These are phyloP conservation scores for Arachnopeziza araneosa DNA, from an alignment of 2,329 filamentous ascomycete genomes.

Conservation along the genomic window DNA sequence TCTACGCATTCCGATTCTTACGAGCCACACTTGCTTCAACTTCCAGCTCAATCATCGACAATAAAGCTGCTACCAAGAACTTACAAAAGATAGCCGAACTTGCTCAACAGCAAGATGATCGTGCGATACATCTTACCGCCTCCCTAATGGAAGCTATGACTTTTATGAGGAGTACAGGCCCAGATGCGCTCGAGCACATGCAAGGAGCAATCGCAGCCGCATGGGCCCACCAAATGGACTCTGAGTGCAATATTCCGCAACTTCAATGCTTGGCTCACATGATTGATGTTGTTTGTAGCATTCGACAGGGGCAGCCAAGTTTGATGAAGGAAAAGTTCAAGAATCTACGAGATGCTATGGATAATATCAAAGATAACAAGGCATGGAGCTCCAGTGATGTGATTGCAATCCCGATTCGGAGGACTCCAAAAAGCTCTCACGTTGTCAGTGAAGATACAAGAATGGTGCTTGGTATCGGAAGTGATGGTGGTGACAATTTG, in stretches of 20 bases:
- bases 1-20: conserved; percentile 71
- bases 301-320: conserved; percentile 57
- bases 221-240: conserved; percentile 63
- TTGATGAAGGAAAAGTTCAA: conserved; percentile 54
- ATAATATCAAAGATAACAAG: conserved; percentile 41
- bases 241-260: conserved; percentile 58
- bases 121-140: conserved; percentile 58
- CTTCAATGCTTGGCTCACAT: conserved; percentile 60
- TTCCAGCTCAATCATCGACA: conserved; percentile 53
- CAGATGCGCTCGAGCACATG: conserved; percentile 63
- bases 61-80: conserved; percentile 59
- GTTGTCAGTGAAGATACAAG: conserved; percentile 54
- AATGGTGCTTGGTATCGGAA: conserved; percentile 45
- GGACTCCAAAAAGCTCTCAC: conserved; percentile 40
- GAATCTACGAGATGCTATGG: conserved; percentile 55
- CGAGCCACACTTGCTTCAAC: conserved; percentile 66
- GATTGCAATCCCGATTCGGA: conserved; percentile 49
- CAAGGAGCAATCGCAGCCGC: conserved; percentile 70
- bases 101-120: conserved; percentile 55
- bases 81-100: conserved; percentile 56
- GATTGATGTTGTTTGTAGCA: conserved; percentile 64
- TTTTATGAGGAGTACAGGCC: conserved; percentile 57
- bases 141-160: conserved; percentile 65
- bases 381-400: conserved; percentile 38
- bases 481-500: conserved; percentile 47